Conservation (phyloP, 2,329 filamentous ascomycete genomes). For the Amylocarpus encephaloides region DNA sequence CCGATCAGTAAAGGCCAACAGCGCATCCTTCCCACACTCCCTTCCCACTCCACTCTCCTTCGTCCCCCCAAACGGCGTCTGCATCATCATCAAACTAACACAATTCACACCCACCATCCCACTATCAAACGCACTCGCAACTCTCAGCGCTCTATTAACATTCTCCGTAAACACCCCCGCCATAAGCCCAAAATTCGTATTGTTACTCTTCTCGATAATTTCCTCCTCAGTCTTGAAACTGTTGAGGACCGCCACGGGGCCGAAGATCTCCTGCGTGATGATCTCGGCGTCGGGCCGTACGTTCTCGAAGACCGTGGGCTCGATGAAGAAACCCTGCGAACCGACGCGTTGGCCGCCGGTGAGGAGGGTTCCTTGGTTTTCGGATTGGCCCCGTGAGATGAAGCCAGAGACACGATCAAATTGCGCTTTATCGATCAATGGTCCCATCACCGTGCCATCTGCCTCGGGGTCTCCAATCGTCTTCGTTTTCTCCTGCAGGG, state of each 20-base stretch:
- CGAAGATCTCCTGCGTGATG: constrained; percentile 31
- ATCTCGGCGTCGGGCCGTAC: constrained; percentile 36
- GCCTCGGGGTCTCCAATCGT: constrained; percentile 57
- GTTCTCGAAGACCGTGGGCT: constrained; percentile 26
- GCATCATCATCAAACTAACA: constrained; percentile 11
- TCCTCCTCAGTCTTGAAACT: constrained; percentile 53
- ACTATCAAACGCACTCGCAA: constrained; percentile 43
- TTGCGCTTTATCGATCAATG: constrained; percentile 39
- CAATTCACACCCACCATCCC: constrained; percentile 51
- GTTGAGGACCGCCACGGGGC: constrained; percentile 54
- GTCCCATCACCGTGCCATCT: constrained; percentile 51
- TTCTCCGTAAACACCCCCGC: constrained; percentile 47
- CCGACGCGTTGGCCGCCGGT: constrained; percentile 11
- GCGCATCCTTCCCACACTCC: constrained; percentile 30
- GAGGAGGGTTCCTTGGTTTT: constrained; percentile 22
- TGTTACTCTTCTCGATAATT: constrained; percentile 46
- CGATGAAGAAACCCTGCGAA: constrained; percentile 17
- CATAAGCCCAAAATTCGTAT: constrained; percentile 50
- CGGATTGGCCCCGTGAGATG: constrained; percentile 16
- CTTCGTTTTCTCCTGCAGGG: constrained; percentile 50
- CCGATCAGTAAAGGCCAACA: constrained; percentile 17
- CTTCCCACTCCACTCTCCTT: constrained; percentile 28
- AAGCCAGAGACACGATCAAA: constrained; percentile 20
- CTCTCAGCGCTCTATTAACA: constrained; percentile 33
- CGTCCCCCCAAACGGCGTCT: constrained; percentile 21